Evolutionary conservation across 2,329 filamentous ascomycete species (phyloP), one percentile per base, ranked within the genome.

Genomic region (Fusarium sp.): DNA sequence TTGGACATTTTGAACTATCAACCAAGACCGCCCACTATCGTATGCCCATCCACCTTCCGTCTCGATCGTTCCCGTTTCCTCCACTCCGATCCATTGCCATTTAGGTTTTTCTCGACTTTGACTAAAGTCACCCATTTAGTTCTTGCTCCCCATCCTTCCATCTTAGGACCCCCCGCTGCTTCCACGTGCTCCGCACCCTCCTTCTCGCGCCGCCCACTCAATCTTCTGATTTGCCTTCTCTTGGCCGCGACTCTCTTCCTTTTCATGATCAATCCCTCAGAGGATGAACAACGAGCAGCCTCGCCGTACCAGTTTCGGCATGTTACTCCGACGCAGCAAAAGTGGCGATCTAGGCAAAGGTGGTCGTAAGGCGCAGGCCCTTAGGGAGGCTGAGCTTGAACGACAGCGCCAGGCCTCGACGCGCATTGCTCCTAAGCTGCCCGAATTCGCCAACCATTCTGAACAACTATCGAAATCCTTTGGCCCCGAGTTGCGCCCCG

Each of bases 251-350:
- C 60, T 75, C 69, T 72, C 66, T 73, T 77, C 66, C 73, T 63
- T 77, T 76, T 74, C 67, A 77, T 78, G 74, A 73, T 61, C 50
- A 67, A 70, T 70, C 63, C 66, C 63, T 66, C 63, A 73, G 69
- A 82, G 77, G 75, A 81, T 81, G 78, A 81, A 75, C 76, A 69
- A 74, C 65, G 72, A 75, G 57, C 75, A 74, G 62, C 76, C 79
- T 75, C 81, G 78, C 74, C 81, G 80, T 66, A 78, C 86, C 74
- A 87, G 85, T 78, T 84, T 89, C 83, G 86, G 86, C 78, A 88
- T 88, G 83, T 88, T 93, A 79, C 87, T 93, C 72, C 88, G 90
- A 82, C 89, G 91, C 76, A 89, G 88, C 80, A 93, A 93, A 80
- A 93, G 91, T 66, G 88, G 88, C 69, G 91, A 93, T 74, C 81